Evolutionary conservation across 345 rosid species (phyloP).

Genomic region (Camelina neglecta): DNA sequence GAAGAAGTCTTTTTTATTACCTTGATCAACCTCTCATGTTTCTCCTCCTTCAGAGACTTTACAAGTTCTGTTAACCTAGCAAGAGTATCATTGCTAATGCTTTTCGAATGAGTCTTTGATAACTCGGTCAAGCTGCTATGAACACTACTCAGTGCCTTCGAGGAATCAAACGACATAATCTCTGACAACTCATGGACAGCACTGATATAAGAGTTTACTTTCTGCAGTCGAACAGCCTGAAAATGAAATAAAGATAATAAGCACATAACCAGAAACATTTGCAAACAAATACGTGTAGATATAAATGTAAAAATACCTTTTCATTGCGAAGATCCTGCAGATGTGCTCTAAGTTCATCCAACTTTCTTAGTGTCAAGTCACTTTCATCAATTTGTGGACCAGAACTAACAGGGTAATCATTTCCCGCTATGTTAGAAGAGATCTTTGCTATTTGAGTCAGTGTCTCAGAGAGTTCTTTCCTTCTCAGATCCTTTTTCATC

Average conservation of each 20-base stretch:
- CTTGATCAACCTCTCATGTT: constrained; percentile 72
- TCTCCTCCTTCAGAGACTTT: constrained; percentile 66
- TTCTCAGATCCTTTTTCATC: constrained; percentile 59
- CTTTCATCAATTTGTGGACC: constrained; percentile 59
- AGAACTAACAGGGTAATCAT: constrained; percentile 34
- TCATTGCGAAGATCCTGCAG: constrained; percentile 78
- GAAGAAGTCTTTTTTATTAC: constrained; percentile 43
- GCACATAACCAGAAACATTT: not conserved
- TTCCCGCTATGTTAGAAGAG: constrained; percentile 73
- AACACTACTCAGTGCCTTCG: constrained; percentile 56
- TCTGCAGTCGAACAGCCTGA: constrained; percentile 76
- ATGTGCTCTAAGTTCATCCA: constrained; percentile 69
- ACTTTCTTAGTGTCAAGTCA: constrained; percentile 65
- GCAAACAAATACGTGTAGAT: not conserved
- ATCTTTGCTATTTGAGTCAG: constrained; percentile 57
- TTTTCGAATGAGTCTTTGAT: constrained; percentile 57
- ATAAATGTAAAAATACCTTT: constrained; percentile 55
- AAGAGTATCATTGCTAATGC: constrained; percentile 86
- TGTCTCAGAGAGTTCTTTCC: constrained; percentile 57
- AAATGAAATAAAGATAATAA: constrained; percentile 38
- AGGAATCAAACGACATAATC: constrained; percentile 72
- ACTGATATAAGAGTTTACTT: constrained; percentile 57
- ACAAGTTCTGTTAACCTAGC: constrained; percentile 62
- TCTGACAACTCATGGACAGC: constrained; percentile 69
- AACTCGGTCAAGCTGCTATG: constrained; percentile 65